Conservation (phyloP, 148 eudicot genomes). For the Vaccinium vitisidaea region DNA sequence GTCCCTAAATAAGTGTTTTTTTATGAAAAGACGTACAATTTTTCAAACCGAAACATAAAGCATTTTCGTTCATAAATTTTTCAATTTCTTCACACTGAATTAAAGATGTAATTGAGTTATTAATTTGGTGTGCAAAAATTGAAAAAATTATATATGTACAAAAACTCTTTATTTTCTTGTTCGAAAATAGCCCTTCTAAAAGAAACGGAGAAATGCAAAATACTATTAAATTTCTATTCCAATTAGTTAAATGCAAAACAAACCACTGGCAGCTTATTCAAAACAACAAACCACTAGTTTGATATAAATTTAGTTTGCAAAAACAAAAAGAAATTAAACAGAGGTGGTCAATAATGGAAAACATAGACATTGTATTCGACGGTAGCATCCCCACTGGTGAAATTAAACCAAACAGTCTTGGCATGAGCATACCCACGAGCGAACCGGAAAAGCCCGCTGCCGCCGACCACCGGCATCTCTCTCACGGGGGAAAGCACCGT, state of each 20-base stretch:
- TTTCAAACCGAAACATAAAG: too few species aligned
- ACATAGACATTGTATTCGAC: slow-evolving; percentile 33
- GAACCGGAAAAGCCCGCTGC: slow-evolving; percentile 28
- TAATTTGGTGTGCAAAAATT: too few species aligned
- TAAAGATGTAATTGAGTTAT: too few species aligned
- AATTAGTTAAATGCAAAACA: background rate
- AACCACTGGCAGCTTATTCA: background rate
- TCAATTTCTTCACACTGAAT: too few species aligned
- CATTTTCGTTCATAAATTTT: too few species aligned
- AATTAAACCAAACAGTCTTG: slow-evolving; percentile 10
- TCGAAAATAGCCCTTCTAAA: too few species aligned
- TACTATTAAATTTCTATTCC: background rate
- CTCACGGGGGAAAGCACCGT: slow-evolving; percentile 11
- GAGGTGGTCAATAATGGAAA: slow-evolving; percentile 21
- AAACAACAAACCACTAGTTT: background rate
- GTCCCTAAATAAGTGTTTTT: too few species aligned
- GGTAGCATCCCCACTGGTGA: slow-evolving; percentile 20
- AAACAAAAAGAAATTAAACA: background rate
- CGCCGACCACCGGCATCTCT: slow-evolving; percentile 36
- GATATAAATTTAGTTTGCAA: background rate
- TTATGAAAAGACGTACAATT: too few species aligned
- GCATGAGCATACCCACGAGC: slow-evolving; percentile 31
- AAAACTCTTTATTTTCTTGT: too few species aligned
- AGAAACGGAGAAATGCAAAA: background rate
- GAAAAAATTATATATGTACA: too few species aligned